A percentile compares a stretch with the other conserved stretches of the same genome.
These are phyloP conservation scores for Penicillium angulare DNA, from an alignment of 495 filamentous ascomycete genomes.

Conservation along the genomic window DNA sequence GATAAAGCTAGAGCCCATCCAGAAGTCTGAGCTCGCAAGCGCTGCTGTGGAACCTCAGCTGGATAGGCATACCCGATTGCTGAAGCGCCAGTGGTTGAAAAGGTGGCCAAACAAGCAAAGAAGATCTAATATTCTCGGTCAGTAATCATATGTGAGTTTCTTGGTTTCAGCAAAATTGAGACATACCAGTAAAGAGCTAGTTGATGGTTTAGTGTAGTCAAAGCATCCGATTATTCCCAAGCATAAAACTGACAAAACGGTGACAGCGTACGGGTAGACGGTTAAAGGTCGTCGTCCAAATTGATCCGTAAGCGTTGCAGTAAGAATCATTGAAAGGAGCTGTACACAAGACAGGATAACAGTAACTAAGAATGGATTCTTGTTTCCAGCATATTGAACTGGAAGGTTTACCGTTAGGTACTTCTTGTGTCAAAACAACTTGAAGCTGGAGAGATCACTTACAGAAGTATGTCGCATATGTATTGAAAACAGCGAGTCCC, in stretches of 20 bases:
- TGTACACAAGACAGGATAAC: slow-evolving; percentile 43
- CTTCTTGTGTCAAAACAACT: not conserved
- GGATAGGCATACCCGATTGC: slow-evolving; percentile 44
- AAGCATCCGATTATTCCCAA: slow-evolving; percentile 43
- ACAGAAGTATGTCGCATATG: slow-evolving; percentile 44
- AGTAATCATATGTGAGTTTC: slow-evolving; percentile 28
- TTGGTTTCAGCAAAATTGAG: slow-evolving; percentile 1
- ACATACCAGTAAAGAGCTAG: slow-evolving; percentile 33
- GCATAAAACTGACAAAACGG: slow-evolving; percentile 33
- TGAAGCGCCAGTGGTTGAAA: slow-evolving; percentile 41
- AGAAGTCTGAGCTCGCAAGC: slow-evolving; percentile 38
- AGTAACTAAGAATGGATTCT: slow-evolving; percentile 41
- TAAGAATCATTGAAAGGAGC: slow-evolving; percentile 36
- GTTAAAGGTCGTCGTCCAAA: slow-evolving; percentile 41
- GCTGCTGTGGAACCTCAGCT: slow-evolving; percentile 37
- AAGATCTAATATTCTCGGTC: slow-evolving; percentile 22
- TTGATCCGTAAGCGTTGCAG: slow-evolving; percentile 29
- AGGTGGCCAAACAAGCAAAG: slow-evolving; percentile 34
- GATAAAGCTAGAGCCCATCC: slow-evolving; percentile 37
- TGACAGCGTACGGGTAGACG: slow-evolving; percentile 37
- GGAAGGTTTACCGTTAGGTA: too few relatives aligned
- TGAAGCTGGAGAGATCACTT: not conserved
- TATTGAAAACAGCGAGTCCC: slow-evolving; percentile 41
- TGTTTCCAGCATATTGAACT: slow-evolving; percentile 41
- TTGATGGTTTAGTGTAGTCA: slow-evolving; percentile 30